Conservation (phyloP, 495 filamentous ascomycete species). For the Talaromyces adpressus region DNA sequence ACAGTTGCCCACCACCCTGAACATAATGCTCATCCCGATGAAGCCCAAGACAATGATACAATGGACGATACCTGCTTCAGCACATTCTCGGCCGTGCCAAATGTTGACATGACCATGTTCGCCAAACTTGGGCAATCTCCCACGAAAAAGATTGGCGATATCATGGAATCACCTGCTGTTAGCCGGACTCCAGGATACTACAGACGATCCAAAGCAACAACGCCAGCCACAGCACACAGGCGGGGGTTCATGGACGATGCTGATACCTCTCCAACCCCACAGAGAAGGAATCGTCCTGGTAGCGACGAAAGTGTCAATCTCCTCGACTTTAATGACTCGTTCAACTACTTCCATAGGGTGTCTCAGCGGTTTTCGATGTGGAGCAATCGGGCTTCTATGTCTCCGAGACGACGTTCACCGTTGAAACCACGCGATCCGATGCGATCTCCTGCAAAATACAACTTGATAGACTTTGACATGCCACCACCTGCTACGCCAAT, state of each 20-base stretch:
- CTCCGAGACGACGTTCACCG: constrained; percentile 36
- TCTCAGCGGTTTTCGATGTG: constrained; percentile 28
- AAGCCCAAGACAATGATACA: constrained; percentile 24
- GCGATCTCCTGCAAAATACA: constrained; percentile 31
- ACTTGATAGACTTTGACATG: constrained; percentile 87
- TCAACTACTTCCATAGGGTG: constrained; percentile 44
- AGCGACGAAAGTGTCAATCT: constrained; percentile 63
- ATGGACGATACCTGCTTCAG: constrained; percentile 81
- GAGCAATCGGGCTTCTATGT: constrained; percentile 29
- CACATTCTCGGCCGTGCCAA: constrained; percentile 76
- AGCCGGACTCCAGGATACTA: constrained; percentile 8
- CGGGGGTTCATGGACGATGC: constrained; percentile 9
- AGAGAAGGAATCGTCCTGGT: constrained; percentile 27
- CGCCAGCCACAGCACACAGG: constrained; percentile 29
- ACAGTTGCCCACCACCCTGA: constrained; percentile 22
- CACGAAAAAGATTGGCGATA: constrained; percentile 34
- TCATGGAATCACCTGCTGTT: constrained; percentile 21
- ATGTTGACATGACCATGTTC: constrained; percentile 74
- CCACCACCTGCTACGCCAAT: constrained; percentile 84
- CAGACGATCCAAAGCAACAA: constrained; percentile 21
- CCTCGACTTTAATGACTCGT: constrained; percentile 81
- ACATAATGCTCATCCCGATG: constrained; percentile 11
- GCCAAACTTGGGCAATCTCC: constrained; percentile 57
- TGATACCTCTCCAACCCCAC: constrained; percentile 49
- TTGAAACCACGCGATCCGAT: constrained; percentile 27